Evolutionary conservation across 352 stramenopile species (phyloP), one percentile per base, ranked within the genome.

Genomic region (Albugo candida): DNA sequence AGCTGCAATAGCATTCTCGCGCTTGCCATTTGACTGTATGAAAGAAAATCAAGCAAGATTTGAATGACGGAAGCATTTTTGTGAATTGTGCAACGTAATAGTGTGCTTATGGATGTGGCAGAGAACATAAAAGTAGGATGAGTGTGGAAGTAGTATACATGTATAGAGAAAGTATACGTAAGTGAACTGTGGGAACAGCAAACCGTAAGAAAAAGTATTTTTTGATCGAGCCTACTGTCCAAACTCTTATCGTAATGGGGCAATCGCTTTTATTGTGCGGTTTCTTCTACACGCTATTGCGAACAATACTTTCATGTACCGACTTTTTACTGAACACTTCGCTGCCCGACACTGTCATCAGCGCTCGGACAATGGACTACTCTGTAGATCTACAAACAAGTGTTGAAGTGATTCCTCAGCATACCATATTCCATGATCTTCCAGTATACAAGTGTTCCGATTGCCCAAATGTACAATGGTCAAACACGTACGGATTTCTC

Each of bases 351-450:
- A 47, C 18, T 27, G 63, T 77, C 47, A 36, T 80, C 31, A 75
- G 59, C 19, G 67, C 55, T 3, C 65, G 67, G 17, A 60, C 67
- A 21, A 80, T 80, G 67, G 67, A 80, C 52, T 80, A 77, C 48
- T 52, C 62, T 31, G 53, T 63, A 6, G 67, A 80, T 48, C 53
- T 80, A 8, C 42, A 58, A 41, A 65, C 52, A 24, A 43, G 60
- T 13, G 42, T 77, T 4, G 67, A 80, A 38, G 64, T 80, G 27
- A 59, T 80, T 16, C 67, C 67, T 10, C 61, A 65, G 39, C 46
- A 51, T 20, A 72, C 67, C 19, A 41, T 50, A 21, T 70, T 80
- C 53, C 54, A 80, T 36, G 67, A 80, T 19, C 45, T 64, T 5
- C 59, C 65, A 0, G 63, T 63, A 19, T 38, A 49, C 36, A 45